These are phyloP conservation scores for Apiospora rasikravindrae DNA, from an alignment of 2,329 filamentous ascomycete species.

Conservation along the genomic window DNA sequence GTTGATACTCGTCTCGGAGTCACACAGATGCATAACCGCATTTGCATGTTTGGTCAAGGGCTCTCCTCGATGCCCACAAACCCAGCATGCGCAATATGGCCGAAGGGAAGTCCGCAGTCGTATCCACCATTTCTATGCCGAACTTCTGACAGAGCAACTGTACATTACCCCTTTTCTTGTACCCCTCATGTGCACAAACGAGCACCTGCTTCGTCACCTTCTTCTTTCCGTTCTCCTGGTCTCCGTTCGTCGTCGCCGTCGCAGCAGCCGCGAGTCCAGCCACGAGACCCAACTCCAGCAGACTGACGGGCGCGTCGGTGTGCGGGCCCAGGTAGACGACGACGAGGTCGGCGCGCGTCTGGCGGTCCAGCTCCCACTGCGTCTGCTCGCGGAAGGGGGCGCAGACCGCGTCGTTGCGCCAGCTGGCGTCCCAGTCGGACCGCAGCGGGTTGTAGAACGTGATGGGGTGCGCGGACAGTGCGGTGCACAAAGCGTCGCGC, in stretches of 20 bases:
- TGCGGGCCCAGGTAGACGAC: constrained; percentile 60
- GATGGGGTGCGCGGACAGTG: constrained; percentile 44
- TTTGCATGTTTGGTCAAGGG: too few relatives aligned
- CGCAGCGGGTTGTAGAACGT: constrained; percentile 64
- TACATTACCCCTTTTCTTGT: constrained; percentile 66
- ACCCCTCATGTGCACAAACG: constrained; percentile 58
- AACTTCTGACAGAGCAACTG: constrained; percentile 59
- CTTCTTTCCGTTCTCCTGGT: neutral
- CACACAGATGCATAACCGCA: too few relatives aligned
- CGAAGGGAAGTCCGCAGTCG: constrained; percentile 43
- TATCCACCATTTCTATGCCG: constrained; percentile 49
- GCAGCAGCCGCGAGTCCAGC: constrained; percentile 35
- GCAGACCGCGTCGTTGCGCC: constrained; percentile 55
- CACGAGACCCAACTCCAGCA: constrained; percentile 65
- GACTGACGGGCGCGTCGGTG: constrained; percentile 60
- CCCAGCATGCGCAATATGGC: neutral
- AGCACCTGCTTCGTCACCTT: constrained; percentile 45
- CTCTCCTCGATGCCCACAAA: neutral
- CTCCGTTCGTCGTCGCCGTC: neutral
- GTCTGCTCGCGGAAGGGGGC: constrained; percentile 58
- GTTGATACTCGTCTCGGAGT: too few relatives aligned
- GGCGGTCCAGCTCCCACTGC: constrained; percentile 65
- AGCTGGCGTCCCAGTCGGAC: constrained; percentile 61
- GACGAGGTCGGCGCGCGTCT: constrained; percentile 57
- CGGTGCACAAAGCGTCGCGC: neutral